Conservation (phyloP, 1,284 basidiomycete species). For the Leccinum pallidistipes region DNA sequence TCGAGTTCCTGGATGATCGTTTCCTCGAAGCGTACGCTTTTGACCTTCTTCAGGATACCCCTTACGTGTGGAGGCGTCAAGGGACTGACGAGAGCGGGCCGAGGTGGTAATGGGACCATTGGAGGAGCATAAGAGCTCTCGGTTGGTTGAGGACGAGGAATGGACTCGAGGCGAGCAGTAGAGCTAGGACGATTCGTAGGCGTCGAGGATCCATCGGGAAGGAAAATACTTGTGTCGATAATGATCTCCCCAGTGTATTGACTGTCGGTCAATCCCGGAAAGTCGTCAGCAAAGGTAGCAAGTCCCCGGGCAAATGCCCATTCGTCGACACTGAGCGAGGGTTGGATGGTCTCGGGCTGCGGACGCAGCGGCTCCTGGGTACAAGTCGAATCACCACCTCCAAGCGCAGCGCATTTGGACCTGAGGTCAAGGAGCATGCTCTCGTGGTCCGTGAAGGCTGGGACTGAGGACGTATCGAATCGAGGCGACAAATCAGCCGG, state of each 20-base stretch:
- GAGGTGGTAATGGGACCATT: slow-evolving; percentile 30
- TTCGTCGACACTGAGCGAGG: slow-evolving; percentile 22
- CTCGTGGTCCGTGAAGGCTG: slow-evolving; percentile 44
- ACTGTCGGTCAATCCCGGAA: slow-evolving; percentile 5
- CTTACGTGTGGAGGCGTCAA: slow-evolving; percentile 29
- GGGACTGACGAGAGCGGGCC: slow-evolving; percentile 32
- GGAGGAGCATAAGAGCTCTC: slow-evolving; percentile 20
- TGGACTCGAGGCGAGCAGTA: background rate
- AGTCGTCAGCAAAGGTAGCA: slow-evolving; percentile 12
- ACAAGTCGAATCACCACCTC: slow-evolving; percentile 17
- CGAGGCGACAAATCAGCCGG: slow-evolving; percentile 46
- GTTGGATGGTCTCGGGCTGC: background rate
- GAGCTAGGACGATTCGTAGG: slow-evolving; percentile 6
- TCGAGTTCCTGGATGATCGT: slow-evolving; percentile 5
- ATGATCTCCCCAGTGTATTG: slow-evolving; percentile 2
- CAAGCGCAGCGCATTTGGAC: slow-evolving; percentile 40
- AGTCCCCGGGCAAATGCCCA: slow-evolving; percentile 24
- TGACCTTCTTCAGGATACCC: slow-evolving; percentile 35
- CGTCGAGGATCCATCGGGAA: slow-evolving; percentile 13
- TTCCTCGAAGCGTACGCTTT: slow-evolving; percentile 35
- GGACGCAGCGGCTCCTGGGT: slow-evolving; percentile 16
- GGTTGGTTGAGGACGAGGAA: background rate
- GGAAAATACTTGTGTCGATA: slow-evolving; percentile 12
- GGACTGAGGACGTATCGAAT: slow-evolving; percentile 32
- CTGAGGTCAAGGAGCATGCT: slow-evolving; percentile 56